phyloP scores from a whole-genome alignment of 257 asterid species.

The Hygrophila difformis region DNA sequence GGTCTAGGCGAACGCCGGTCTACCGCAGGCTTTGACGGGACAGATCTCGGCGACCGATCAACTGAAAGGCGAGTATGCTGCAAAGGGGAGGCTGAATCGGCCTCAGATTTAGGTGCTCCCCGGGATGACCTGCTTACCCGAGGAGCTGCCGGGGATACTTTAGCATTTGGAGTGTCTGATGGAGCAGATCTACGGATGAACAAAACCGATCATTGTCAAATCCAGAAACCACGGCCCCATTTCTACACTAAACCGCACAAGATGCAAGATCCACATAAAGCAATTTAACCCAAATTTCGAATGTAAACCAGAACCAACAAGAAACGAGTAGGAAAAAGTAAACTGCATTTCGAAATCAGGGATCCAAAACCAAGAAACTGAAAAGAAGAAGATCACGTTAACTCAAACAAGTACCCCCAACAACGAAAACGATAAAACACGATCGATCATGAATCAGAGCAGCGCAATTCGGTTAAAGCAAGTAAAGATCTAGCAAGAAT shows the following conservation, averaged over 20 bases:
- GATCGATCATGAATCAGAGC: conserved; percentile 8
- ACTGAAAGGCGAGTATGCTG: conserved; percentile 44
- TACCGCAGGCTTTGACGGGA: conserved; percentile 48
- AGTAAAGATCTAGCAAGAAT: conserved; percentile 10
- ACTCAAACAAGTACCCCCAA: neutral
- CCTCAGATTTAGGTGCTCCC: conserved; percentile 58
- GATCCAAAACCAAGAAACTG: neutral
- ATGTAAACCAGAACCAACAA: neutral
- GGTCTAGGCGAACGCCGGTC: conserved; percentile 62
- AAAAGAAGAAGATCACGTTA: neutral
- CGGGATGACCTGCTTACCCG: conserved; percentile 42
- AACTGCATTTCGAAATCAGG: conserved; percentile 2
- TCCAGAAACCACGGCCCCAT: conserved; percentile 5
- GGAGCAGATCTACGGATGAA: conserved; percentile 46
- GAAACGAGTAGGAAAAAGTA: neutral
- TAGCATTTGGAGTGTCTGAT: conserved; percentile 55
- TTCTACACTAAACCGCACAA: neutral
- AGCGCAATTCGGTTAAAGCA: conserved; percentile 1
- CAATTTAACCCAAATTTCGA: neutral
- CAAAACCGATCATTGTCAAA: conserved; percentile 6
- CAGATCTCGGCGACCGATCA: conserved; percentile 57
- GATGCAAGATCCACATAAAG: conserved; percentile 8
- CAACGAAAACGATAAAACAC: neutral
- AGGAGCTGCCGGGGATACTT: conserved; percentile 45
- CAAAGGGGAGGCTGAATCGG: conserved; percentile 53